phyloP scores from a whole-genome alignment of 140 eudicot genomes.

The Flaveria floridana region DNA sequence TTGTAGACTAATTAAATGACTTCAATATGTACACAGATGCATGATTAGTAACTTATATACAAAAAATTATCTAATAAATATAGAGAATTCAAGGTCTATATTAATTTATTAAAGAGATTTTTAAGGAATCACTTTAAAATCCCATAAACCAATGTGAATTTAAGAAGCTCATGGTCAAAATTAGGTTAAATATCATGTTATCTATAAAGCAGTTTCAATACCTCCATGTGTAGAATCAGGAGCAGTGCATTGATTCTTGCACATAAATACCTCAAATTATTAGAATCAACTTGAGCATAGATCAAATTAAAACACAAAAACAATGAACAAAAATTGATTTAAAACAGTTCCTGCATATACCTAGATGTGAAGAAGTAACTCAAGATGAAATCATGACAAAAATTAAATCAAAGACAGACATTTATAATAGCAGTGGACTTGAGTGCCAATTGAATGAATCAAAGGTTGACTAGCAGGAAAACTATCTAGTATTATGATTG shows the following conservation, averaged over 20 bases:
- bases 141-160: not conserved
- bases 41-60: conserved; percentile 5
- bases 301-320: too few relatives aligned
- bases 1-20: not conserved
- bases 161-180: not conserved
- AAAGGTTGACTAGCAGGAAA: too few relatives aligned
- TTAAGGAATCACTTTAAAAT: not conserved
- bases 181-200: conserved; percentile 15
- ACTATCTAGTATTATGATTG: too few relatives aligned
- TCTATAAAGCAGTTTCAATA: conserved; percentile 14
- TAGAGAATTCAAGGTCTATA: not conserved
- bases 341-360: too few relatives aligned
- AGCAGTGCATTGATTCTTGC: conserved; percentile 34
- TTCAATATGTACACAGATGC: conserved; percentile 4
- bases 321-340: too few relatives aligned
- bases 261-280: not conserved
- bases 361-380: too few relatives aligned
- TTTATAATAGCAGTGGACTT: too few relatives aligned
- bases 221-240: conserved; percentile 65
- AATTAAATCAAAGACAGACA: too few relatives aligned
- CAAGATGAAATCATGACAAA: too few relatives aligned
- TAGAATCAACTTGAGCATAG: not conserved
- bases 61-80: not conserved
- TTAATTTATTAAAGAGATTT: not conserved
- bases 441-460: too few relatives aligned